These are phyloP conservation scores for Simmondsia chinensis DNA, from an alignment of 148 eudicot genomes.

Conservation along the genomic window DNA sequence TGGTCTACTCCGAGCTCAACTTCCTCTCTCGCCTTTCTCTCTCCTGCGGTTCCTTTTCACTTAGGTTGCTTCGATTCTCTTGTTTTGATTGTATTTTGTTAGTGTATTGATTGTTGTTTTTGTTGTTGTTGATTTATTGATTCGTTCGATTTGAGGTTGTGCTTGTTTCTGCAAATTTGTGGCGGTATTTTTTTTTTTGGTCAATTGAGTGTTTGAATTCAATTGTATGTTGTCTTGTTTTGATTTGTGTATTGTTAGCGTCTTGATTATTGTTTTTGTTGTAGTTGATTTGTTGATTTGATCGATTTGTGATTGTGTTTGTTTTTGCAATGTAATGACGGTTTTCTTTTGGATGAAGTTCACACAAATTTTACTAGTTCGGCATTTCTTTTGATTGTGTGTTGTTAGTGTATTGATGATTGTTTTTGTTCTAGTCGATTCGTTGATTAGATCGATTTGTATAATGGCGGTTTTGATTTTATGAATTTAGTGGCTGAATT, in stretches of 20 bases:
- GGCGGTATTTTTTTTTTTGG: too few species aligned
- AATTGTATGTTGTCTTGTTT: not conserved
- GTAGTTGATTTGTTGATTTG: not conserved
- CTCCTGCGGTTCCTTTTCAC: constrained; percentile 15
- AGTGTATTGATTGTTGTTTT: not conserved
- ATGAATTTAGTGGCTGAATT: too few species aligned
- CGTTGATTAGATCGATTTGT: too few species aligned
- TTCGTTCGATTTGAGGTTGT: not conserved
- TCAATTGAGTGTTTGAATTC: too few species aligned
- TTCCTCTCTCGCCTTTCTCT: constrained; percentile 47
- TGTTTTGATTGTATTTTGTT: not conserved
- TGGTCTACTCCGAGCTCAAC: constrained; percentile 56
- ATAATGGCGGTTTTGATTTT: too few species aligned
- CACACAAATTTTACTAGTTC: too few species aligned
- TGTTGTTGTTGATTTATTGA: not conserved
- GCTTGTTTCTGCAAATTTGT: not conserved
- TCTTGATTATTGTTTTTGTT: not conserved
- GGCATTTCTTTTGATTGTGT: too few species aligned
- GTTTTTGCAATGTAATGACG: not conserved
- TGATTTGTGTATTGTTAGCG: not conserved
- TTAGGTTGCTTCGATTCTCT: constrained; percentile 18
- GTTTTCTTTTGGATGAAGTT: too few species aligned
- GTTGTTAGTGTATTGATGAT: too few species aligned
- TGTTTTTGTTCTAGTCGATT: too few species aligned
- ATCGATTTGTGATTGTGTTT: not conserved